A percentile compares a stretch with the other conserved stretches of the same genome.
Evolutionary conservation across 345 rosid genomes (phyloP).

Genomic region (Adansonia digitata): DNA sequence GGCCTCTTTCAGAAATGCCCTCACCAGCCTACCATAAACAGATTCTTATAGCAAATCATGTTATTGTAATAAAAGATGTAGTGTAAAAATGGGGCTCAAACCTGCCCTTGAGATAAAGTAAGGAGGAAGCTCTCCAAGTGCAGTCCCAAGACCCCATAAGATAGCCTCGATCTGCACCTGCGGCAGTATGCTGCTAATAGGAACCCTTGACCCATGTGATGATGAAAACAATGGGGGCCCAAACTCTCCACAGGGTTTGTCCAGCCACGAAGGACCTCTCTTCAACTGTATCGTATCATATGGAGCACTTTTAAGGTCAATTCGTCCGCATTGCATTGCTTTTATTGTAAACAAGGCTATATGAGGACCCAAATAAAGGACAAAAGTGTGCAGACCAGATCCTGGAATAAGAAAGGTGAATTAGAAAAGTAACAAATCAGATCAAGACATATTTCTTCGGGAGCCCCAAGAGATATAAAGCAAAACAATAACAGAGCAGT

Average conservation of each 20-base stretch:
- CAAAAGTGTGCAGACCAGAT: slow-evolving; percentile 98
- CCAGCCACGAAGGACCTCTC: slow-evolving; percentile 88
- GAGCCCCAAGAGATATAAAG: neutral
- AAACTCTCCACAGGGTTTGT: slow-evolving; percentile 75
- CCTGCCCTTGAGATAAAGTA: slow-evolving; percentile 99
- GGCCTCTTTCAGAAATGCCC: neutral
- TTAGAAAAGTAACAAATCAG: neutral
- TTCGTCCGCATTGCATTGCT: slow-evolving; percentile 90
- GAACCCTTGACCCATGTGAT: slow-evolving; percentile 67
- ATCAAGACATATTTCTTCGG: neutral
- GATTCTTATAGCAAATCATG: neutral
- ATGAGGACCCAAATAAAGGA: slow-evolving; percentile 96
- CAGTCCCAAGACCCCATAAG: slow-evolving; percentile 97
- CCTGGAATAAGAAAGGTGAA: slow-evolving; percentile 38
- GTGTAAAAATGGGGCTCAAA: slow-evolving; percentile 16
- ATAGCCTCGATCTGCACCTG: slow-evolving; percentile 87
- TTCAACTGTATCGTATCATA: slow-evolving; percentile 89
- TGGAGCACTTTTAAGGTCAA: slow-evolving; percentile 89
- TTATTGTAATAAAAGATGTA: neutral
- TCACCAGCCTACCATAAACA: neutral
- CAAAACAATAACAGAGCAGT: neutral
- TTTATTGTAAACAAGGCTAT: slow-evolving; percentile 87
- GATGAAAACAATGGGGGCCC: slow-evolving; percentile 63
- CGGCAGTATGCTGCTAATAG: slow-evolving; percentile 72
- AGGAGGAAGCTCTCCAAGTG: slow-evolving; percentile 99